Percentiles rank a stretch among this genome's conserved stretches.
Conservation (phyloP, 2,329 filamentous ascomycete genomes). For the Claviceps cyperi region DNA sequence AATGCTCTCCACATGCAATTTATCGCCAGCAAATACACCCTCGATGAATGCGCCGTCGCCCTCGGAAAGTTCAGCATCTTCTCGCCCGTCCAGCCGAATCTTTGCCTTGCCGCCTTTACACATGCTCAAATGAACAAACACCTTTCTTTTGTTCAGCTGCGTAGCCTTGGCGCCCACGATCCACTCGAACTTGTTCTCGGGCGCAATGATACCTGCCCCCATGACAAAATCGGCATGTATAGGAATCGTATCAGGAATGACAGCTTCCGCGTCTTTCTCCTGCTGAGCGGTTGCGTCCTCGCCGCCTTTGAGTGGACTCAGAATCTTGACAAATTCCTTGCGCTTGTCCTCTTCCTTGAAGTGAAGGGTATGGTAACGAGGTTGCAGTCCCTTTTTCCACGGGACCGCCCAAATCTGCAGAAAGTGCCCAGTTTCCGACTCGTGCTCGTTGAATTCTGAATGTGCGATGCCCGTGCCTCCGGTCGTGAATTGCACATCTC, state of each 20-base stretch:
- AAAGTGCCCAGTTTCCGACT: constrained; percentile 60
- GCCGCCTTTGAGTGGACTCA: constrained; percentile 60
- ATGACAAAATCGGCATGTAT: constrained; percentile 77
- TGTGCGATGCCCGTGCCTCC: constrained; percentile 73
- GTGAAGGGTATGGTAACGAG: constrained; percentile 60
- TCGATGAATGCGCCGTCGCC: constrained; percentile 73
- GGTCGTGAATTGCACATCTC: constrained; percentile 81
- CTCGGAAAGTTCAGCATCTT: constrained; percentile 51
- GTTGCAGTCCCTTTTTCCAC: constrained; percentile 56
- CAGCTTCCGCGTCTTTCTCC: constrained; percentile 49
- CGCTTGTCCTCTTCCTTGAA: constrained; percentile 62
- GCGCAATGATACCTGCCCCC: constrained; percentile 59
- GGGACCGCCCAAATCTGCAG: constrained; percentile 81
- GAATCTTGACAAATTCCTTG: constrained; percentile 55
- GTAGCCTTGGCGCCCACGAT: constrained; percentile 47
- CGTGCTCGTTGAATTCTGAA: constrained; percentile 68
- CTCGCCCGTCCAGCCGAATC: constrained; percentile 51
- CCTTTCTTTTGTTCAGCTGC: constrained; percentile 45
- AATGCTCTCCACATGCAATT: constrained; percentile 49
- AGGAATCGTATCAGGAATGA: constrained; percentile 54
- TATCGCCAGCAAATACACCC: constrained; percentile 47
- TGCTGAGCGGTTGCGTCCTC: constrained; percentile 43
- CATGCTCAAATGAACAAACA: constrained; percentile 73
- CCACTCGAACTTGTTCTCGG: constrained; percentile 54
- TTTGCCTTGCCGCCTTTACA: constrained; percentile 60